Evolutionary conservation across 495 filamentous ascomycete genomes (phyloP).

Genomic region (Xylaria intraflava): DNA sequence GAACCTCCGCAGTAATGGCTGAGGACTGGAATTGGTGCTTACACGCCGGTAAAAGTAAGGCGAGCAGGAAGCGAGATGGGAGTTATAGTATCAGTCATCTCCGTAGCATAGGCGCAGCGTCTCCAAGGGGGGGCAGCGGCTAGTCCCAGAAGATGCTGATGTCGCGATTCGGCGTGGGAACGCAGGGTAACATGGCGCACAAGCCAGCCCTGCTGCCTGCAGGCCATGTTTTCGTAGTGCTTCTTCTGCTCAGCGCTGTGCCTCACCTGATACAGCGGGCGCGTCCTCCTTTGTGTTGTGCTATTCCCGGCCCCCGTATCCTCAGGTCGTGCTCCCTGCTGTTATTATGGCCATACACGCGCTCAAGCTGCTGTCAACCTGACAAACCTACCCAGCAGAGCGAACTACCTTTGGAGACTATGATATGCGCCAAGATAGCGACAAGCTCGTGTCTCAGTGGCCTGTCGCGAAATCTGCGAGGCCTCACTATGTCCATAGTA

Average conservation of each 20-base stretch:
- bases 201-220: constrained; percentile 9
- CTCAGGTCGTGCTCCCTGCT: neutral
- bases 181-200: neutral
- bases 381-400: neutral
- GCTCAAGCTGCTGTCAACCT: neutral
- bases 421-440: constrained; percentile 4
- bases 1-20: neutral
- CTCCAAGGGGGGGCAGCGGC: neutral
- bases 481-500: neutral
- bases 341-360: neutral
- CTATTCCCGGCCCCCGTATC: neutral
- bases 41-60: constrained; percentile 2
- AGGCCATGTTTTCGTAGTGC: neutral
- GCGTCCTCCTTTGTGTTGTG: constrained; percentile 1
- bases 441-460: neutral
- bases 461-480: constrained; percentile 4
- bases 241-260: neutral
- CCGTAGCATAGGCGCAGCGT: neutral
- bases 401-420: neutral
- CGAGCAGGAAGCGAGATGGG: constrained; percentile 9
- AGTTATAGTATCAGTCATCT: constrained; percentile 1
- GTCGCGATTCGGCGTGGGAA: neutral
- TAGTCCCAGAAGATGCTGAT: neutral
- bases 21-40: neutral
- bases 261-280: constrained; percentile 10